These are phyloP conservation scores for Leccinellum rugosiceps DNA, from an alignment of 768 basidiomycete genomes.

Conservation along the genomic window DNA sequence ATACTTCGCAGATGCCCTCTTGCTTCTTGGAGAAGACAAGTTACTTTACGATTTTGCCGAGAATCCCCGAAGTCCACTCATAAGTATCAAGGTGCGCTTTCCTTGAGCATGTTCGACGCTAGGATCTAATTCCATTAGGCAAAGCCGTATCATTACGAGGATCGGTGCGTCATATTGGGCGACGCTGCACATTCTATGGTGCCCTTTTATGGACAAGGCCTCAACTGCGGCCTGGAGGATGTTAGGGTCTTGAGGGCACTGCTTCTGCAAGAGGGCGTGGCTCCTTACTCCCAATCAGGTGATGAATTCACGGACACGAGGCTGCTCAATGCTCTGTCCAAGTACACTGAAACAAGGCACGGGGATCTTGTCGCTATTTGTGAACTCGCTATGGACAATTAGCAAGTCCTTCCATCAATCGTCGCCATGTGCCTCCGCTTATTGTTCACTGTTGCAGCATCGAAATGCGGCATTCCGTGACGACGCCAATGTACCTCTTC, in stretches of 20 bases:
- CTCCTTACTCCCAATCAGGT: slow-evolving; percentile 35
- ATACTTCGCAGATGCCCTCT: slow-evolving; percentile 87
- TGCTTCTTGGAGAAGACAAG: slow-evolving; percentile 76
- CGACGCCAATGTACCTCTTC: slow-evolving; percentile 74
- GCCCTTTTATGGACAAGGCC: slow-evolving; percentile 96
- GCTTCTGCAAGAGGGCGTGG: slow-evolving; percentile 69
- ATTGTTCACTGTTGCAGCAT: slow-evolving; percentile 49
- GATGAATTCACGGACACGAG: slow-evolving; percentile 46
- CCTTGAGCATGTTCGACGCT: slow-evolving; percentile 15
- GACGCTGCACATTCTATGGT: slow-evolving; percentile 99
- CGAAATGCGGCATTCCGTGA: slow-evolving; percentile 93
- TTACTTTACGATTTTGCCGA: slow-evolving; percentile 73
- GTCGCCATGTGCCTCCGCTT: slow-evolving; percentile 21
- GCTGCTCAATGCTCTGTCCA: slow-evolving; percentile 63
- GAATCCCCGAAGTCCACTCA: slow-evolving; percentile 87
- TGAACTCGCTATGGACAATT: slow-evolving; percentile 94
- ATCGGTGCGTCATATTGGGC: slow-evolving; percentile 83
- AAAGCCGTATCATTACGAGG: slow-evolving; percentile 87
- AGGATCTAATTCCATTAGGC: slow-evolving; percentile 44
- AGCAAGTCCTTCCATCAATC: slow-evolving; percentile 56
- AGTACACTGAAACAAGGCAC: slow-evolving; percentile 80
- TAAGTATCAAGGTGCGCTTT: slow-evolving; percentile 82
- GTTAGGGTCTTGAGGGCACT: slow-evolving; percentile 83
- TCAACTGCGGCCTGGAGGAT: slow-evolving; percentile 97
- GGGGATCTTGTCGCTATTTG: slow-evolving; percentile 89